These are phyloP conservation scores for Mucor sp. DNA, from an alignment of 371 early-diverging fungal species.

Conservation along the genomic window DNA sequence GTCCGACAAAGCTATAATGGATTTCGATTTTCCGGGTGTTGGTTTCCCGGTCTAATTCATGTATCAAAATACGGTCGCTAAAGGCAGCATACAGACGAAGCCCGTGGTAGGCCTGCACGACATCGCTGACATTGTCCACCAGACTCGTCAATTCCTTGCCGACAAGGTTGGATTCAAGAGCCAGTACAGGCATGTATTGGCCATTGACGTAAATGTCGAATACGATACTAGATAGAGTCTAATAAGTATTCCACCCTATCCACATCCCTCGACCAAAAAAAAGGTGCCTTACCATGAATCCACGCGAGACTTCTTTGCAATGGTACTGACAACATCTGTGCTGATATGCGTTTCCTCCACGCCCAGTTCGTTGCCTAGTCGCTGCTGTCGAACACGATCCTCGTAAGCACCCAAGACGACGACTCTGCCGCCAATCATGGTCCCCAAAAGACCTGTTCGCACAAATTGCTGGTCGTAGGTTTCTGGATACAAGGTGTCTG, in stretches of 20 bases:
- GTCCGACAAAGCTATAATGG: too few relatives aligned
- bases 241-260: too few relatives aligned
- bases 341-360: slow-evolving; percentile 56
- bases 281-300: slow-evolving; percentile 55
- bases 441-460: slow-evolving; percentile 81
- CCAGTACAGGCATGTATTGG: slow-evolving; percentile 71
- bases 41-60: too few relatives aligned
- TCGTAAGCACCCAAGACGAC: slow-evolving; percentile 78
- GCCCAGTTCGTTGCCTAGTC: slow-evolving; percentile 44
- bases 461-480: slow-evolving; percentile 61
- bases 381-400: slow-evolving; percentile 70
- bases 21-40: too few relatives aligned
- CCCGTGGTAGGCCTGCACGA: slow-evolving; percentile 56
- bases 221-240: slow-evolving; percentile 44
- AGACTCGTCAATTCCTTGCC: slow-evolving; percentile 52
- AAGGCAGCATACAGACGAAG: slow-evolving; percentile 65
- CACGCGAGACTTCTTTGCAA: slow-evolving; percentile 54
- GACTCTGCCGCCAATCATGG: slow-evolving; percentile 71
- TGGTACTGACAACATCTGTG: slow-evolving; percentile 53
- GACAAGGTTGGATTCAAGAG: slow-evolving; percentile 60
- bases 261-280: too few relatives aligned
- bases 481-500: slow-evolving; percentile 54
- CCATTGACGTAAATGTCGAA: slow-evolving; percentile 71
- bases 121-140: slow-evolving; percentile 52
- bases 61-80: too few relatives aligned